Conservation (phyloP, 139 green algal species). For the Picochlorum costavermella region DNA sequence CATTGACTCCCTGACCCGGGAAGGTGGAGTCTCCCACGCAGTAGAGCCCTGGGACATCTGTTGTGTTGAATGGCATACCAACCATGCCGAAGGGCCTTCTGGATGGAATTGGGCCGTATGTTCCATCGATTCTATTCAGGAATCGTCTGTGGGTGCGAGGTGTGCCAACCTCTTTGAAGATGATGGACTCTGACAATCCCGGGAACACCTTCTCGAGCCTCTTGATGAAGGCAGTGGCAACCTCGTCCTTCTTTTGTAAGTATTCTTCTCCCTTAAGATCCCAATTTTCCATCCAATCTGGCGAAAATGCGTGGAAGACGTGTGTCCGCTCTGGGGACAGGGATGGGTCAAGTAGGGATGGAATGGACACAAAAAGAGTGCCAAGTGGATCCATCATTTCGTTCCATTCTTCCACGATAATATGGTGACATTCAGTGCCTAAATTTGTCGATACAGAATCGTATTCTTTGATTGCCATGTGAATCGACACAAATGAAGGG, state of each 20-base stretch:
- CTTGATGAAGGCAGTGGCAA: conserved; percentile 60
- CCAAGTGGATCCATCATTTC: conserved; percentile 72
- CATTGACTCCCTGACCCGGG: conserved; percentile 87
- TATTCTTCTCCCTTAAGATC: conserved; percentile 42
- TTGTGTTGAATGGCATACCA: conserved; percentile 92
- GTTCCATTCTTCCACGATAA: conserved; percentile 87
- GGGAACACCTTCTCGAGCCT: conserved; percentile 78
- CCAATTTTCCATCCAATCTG: conserved; percentile 90
- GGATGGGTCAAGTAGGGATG: conserved; percentile 79
- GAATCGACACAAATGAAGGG: conserved; percentile 86
- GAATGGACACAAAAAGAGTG: conserved; percentile 91
- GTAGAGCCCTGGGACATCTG: conserved; percentile 72
- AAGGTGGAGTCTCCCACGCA: conserved; percentile 95
- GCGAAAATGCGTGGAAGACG: conserved; percentile 91
- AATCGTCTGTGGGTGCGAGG: conserved; percentile 87
- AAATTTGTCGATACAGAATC: conserved; percentile 38
- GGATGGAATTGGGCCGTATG: conserved; percentile 88
- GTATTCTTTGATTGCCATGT: conserved; percentile 75
- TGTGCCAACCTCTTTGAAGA: conserved; percentile 68
- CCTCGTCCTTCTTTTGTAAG: conserved; percentile 63
- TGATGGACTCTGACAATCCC: conserved; percentile 53
- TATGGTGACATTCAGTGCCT: conserved; percentile 78
- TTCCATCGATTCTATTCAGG: conserved; percentile 77
- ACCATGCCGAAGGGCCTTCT: conserved; percentile 80
- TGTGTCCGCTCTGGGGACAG: conserved; percentile 73